Evolutionary conservation across 169 alveolate species (phyloP).

Genomic region (Theileria sp.): DNA sequence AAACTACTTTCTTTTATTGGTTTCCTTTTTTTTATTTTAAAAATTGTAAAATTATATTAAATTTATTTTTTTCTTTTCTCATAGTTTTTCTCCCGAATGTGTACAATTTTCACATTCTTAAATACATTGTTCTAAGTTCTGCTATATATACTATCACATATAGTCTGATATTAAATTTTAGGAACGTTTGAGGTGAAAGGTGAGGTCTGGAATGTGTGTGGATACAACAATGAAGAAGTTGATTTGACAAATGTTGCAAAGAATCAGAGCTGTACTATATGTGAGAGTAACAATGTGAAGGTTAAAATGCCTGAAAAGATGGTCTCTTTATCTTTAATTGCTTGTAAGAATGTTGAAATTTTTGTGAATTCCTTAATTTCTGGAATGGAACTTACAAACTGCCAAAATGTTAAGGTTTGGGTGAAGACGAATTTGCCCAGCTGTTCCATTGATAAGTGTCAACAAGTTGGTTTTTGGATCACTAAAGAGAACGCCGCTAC

Average conservation of each 20-base stretch:
- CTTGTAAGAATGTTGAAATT: slow-evolving; percentile 46
- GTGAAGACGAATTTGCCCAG: slow-evolving; percentile 52
- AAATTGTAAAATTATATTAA: background rate
- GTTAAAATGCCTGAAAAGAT: slow-evolving; percentile 51
- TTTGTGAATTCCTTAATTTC: slow-evolving; percentile 50
- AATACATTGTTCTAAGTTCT: background rate
- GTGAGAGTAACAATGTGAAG: slow-evolving; percentile 42
- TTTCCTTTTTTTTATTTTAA: background rate
- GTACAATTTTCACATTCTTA: background rate
- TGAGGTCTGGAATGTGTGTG: slow-evolving; percentile 61
- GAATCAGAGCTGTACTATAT: slow-evolving; percentile 48
- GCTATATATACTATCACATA: background rate
- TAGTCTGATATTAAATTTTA: background rate
- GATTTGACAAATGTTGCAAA: slow-evolving; percentile 34
- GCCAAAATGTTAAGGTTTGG: slow-evolving; percentile 48
- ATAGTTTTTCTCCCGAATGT: background rate
- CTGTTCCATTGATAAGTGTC: slow-evolving; percentile 66
- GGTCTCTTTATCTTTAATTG: slow-evolving; percentile 39
- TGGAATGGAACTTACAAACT: slow-evolving; percentile 62
- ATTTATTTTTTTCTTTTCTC: background rate
- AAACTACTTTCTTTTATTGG: background rate
- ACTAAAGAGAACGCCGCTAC: slow-evolving; percentile 46
- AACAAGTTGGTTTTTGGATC: slow-evolving; percentile 59
- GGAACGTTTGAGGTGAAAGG: slow-evolving; percentile 37
- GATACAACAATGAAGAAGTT: slow-evolving; percentile 34